A percentile compares a stretch with the other conserved stretches of the same genome.
phyloP scores from a whole-genome alignment of 352 stramenopile genomes.

The Phytopythium kandeliae region DNA sequence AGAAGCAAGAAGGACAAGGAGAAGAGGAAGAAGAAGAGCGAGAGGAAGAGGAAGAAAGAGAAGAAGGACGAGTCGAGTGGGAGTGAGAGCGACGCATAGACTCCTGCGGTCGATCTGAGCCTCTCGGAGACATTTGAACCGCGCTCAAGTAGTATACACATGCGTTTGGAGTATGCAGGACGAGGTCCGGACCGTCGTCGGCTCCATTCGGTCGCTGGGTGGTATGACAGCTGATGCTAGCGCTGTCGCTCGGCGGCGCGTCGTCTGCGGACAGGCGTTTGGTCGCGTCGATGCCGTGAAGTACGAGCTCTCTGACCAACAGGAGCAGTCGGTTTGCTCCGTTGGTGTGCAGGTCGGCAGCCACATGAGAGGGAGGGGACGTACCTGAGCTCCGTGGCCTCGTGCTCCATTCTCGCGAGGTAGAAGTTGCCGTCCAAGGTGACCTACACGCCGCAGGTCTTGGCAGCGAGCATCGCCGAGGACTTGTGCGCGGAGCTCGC shows the following conservation, averaged over 20 bases:
- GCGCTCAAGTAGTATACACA: not conserved
- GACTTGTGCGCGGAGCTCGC: constrained; percentile 11
- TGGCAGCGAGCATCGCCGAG: constrained; percentile 24
- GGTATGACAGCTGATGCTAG: not conserved
- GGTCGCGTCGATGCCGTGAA: constrained; percentile 22
- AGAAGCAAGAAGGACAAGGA: constrained; percentile 10
- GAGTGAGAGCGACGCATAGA: constrained; percentile 7
- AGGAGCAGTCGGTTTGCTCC: not conserved
- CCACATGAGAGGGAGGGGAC: not conserved
- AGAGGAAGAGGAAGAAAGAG: constrained; percentile 7
- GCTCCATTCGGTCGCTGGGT: no score
- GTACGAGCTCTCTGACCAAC: constrained; percentile 1
- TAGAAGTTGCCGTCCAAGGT: constrained; percentile 62
- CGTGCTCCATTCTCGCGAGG: constrained; percentile 56
- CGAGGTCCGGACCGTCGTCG: no score
- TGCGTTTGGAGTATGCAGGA: not conserved
- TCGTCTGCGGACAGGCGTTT: constrained; percentile 11
- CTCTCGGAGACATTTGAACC: not conserved
- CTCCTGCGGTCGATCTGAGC: no score
- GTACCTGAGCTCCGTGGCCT: constrained; percentile 37
- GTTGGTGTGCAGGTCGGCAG: not conserved
- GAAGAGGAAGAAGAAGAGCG: constrained; percentile 22
- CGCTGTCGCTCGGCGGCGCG: constrained; percentile 7
- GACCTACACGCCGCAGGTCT: constrained; percentile 17
- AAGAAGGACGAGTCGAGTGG: constrained; percentile 15